A percentile compares a stretch with the other conserved stretches of the same genome.
phyloP scores from a whole-genome alignment of 257 asterid genomes.

The Penstemon newberryi region DNA sequence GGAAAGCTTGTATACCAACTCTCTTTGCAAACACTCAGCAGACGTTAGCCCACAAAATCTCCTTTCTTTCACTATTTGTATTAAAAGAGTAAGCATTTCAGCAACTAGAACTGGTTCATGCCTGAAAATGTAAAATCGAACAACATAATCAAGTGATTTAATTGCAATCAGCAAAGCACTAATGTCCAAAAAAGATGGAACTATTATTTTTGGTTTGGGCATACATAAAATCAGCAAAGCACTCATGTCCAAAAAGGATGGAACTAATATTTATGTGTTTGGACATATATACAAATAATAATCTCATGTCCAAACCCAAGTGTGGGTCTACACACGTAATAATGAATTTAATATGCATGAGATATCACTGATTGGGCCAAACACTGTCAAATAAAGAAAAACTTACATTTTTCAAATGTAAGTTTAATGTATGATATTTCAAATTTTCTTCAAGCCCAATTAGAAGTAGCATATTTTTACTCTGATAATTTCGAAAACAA shows the following conservation, averaged over 20 bases:
- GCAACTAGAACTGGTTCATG: constrained; percentile 72
- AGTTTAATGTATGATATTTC: no score
- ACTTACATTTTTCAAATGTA: not conserved
- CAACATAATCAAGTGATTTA: constrained; percentile 14
- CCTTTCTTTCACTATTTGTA: constrained; percentile 90
- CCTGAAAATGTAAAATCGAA: constrained; percentile 51
- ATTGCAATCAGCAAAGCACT: constrained; percentile 3
- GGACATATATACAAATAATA: no score
- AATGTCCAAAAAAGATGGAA: constrained; percentile 7
- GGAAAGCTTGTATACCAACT: constrained; percentile 33
- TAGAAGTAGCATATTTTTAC: not conserved
- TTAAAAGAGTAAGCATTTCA: constrained; percentile 86
- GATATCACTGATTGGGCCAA: constrained; percentile 12
- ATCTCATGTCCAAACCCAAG: no score
- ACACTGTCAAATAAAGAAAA: constrained; percentile 26
- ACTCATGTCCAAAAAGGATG: no score
- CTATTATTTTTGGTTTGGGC: not conserved
- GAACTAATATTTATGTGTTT: no score
- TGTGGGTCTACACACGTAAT: no score
- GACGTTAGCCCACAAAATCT: constrained; percentile 83
- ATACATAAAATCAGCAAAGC: no score
- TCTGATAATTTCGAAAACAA: not conserved
- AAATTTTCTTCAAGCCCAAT: not conserved
- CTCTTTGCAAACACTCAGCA: constrained; percentile 62
- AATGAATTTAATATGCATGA: not conserved